phyloP scores from a whole-genome alignment of 371 early-diverging fungal species.

The Mucor racemosus region DNA sequence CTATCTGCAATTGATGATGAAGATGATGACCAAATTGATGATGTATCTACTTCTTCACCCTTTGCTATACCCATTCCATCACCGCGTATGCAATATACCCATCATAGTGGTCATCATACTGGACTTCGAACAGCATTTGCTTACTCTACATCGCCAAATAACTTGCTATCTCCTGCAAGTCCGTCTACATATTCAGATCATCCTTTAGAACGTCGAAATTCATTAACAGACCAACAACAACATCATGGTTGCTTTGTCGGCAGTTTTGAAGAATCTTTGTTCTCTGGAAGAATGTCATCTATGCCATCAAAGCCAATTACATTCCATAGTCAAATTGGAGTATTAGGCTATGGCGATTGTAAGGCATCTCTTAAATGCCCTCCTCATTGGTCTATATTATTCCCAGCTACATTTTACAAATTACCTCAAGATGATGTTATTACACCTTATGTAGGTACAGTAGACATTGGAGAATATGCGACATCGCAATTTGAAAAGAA shows the following conservation, averaged over 20 bases:
- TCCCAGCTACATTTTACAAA: constrained; percentile 81
- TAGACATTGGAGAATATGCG: constrained; percentile 39
- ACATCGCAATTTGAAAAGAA: not conserved
- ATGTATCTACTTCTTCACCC: not conserved
- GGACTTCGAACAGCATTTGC: constrained; percentile 25
- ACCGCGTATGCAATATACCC: constrained; percentile 49
- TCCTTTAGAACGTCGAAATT: constrained; percentile 18
- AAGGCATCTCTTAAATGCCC: constrained; percentile 70
- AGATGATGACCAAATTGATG: not conserved
- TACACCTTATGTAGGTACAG: constrained; percentile 59
- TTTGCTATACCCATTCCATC: constrained; percentile 39
- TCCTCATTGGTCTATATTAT: constrained; percentile 68
- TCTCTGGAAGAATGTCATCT: constrained; percentile 84
- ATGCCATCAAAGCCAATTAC: constrained; percentile 77
- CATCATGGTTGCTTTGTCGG: constrained; percentile 60
- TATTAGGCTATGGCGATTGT: constrained; percentile 66
- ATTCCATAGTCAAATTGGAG: constrained; percentile 79
- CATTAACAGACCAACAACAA: constrained; percentile 16
- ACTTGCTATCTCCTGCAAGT: constrained; percentile 4
- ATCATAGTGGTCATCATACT: constrained; percentile 18
- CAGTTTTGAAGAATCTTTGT: constrained; percentile 81
- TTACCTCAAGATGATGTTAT: constrained; percentile 47
- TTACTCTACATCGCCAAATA: constrained; percentile 43
- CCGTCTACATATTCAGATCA: constrained; percentile 3
- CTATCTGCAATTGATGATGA: constrained; percentile 46